Conservation (phyloP, 306 rosid genomes). For the Betula pendula region DNA sequence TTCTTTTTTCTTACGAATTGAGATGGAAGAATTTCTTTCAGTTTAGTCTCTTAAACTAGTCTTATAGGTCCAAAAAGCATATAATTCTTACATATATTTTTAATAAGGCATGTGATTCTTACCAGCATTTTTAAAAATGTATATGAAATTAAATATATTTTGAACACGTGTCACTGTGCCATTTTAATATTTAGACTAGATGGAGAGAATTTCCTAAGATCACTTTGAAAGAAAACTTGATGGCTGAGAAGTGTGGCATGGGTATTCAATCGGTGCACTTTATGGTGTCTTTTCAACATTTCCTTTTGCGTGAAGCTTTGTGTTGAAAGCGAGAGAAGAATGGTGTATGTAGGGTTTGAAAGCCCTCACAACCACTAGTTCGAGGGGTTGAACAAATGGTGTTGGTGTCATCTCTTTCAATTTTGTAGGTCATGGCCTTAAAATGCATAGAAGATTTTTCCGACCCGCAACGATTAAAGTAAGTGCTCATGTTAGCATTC, state of each 20-base stretch:
- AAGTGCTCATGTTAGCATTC: slow-evolving; percentile 39
- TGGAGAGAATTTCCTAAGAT: too few relatives aligned
- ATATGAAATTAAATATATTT: too few relatives aligned
- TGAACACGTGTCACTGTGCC: too few relatives aligned
- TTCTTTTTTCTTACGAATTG: too few relatives aligned
- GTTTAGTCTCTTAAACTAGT: too few relatives aligned
- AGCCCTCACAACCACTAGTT: slow-evolving; percentile 32
- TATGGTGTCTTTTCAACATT: neutral
- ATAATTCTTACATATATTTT: too few relatives aligned
- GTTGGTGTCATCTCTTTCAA: neutral
- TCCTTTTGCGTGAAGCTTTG: slow-evolving; percentile 60
- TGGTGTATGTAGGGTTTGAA: slow-evolving; percentile 23
- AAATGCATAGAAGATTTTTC: slow-evolving; percentile 38
- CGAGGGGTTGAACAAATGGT: slow-evolving; percentile 6
- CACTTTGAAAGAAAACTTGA: too few relatives aligned
- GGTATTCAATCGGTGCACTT: neutral
- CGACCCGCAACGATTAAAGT: slow-evolving; percentile 40
- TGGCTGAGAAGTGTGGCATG: neutral
- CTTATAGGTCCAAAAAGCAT: too few relatives aligned
- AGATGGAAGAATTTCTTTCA: too few relatives aligned
- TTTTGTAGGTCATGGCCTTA: slow-evolving; percentile 19
- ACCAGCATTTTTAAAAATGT: too few relatives aligned
- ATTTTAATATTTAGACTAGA: too few relatives aligned
- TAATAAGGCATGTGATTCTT: too few relatives aligned
- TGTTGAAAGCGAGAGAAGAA: slow-evolving; percentile 28